phyloP scores from a whole-genome alignment of 2,329 filamentous ascomycete species.

The Chrysosporium queenslandicum region DNA sequence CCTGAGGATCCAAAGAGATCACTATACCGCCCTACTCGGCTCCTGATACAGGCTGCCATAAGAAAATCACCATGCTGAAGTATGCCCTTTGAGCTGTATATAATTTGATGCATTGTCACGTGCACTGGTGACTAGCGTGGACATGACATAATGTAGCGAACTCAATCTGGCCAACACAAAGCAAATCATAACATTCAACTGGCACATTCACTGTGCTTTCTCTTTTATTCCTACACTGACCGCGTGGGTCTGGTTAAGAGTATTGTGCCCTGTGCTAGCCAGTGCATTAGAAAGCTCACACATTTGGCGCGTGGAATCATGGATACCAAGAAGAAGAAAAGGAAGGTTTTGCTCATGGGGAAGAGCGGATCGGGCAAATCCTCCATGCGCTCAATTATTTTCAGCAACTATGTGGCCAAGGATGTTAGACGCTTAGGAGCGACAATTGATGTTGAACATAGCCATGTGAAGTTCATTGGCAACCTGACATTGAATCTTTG shows the following conservation, averaged over 20 bases:
- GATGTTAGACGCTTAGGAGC: conserved; percentile 87
- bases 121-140: not conserved
- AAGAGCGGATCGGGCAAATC: conserved; percentile 97
- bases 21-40: not conserved
- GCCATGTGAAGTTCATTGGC: conserved; percentile 96
- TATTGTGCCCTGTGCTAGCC: too few species aligned
- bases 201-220: too few species aligned
- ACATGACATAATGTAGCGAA: not conserved
- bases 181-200: not conserved
- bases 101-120: not conserved
- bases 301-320: not conserved
- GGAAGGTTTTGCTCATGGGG: conserved; percentile 82
- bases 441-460: conserved; percentile 96
- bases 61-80: not conserved
- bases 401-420: conserved; percentile 96
- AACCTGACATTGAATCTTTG: conserved; percentile 95
- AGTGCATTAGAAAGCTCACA: not conserved
- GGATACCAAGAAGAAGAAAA: conserved; percentile 54
- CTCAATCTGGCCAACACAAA: not conserved
- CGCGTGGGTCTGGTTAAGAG: too few species aligned
- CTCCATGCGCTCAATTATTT: conserved; percentile 97
- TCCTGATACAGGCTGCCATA: not conserved
- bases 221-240: too few species aligned
- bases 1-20: not conserved
- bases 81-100: not conserved